These are phyloP conservation scores for Xylariomycetidae sp. DNA, from an alignment of 2,329 filamentous ascomycete genomes.

Conservation along the genomic window DNA sequence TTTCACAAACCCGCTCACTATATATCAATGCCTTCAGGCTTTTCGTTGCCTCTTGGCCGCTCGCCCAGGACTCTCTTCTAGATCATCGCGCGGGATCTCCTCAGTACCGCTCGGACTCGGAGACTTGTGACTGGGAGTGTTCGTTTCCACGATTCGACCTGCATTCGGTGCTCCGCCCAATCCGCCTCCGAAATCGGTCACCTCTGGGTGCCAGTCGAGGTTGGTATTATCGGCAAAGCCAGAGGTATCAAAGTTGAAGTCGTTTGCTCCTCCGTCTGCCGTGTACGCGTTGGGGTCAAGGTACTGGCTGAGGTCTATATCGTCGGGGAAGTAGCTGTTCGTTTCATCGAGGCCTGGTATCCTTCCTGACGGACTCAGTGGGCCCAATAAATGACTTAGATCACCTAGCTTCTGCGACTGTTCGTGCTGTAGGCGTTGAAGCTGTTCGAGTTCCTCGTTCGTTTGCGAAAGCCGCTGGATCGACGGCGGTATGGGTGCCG, in stretches of 20 bases:
- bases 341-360: slow-evolving; percentile 62
- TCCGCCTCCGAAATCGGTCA: slow-evolving; percentile 14
- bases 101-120: slow-evolving; percentile 44
- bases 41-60: slow-evolving; percentile 27
- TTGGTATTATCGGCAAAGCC: slow-evolving; percentile 14
- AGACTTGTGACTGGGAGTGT: slow-evolving; percentile 31
- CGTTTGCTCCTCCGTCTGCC: slow-evolving; percentile 16
- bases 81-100: slow-evolving; percentile 41
- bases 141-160: slow-evolving; percentile 21
- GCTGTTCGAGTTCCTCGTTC: slow-evolving; percentile 68
- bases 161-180: slow-evolving; percentile 9
- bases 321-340: slow-evolving; percentile 31
- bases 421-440: slow-evolving; percentile 72
- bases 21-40: too few species aligned
- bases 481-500: slow-evolving; percentile 35
- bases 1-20: too few species aligned
- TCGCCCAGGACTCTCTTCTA: slow-evolving; percentile 27
- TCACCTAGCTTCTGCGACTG: slow-evolving; percentile 73
- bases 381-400: slow-evolving; percentile 67
- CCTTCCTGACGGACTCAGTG: slow-evolving; percentile 71
- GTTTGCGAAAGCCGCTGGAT: slow-evolving; percentile 62
- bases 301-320: slow-evolving; percentile 46
- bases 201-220: slow-evolving; percentile 20
- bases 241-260: slow-evolving; percentile 39
- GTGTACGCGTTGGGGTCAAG: slow-evolving; percentile 33